These are phyloP conservation scores for Aspergillus haitiensis DNA, from an alignment of 495 filamentous ascomycete species.

Conservation along the genomic window DNA sequence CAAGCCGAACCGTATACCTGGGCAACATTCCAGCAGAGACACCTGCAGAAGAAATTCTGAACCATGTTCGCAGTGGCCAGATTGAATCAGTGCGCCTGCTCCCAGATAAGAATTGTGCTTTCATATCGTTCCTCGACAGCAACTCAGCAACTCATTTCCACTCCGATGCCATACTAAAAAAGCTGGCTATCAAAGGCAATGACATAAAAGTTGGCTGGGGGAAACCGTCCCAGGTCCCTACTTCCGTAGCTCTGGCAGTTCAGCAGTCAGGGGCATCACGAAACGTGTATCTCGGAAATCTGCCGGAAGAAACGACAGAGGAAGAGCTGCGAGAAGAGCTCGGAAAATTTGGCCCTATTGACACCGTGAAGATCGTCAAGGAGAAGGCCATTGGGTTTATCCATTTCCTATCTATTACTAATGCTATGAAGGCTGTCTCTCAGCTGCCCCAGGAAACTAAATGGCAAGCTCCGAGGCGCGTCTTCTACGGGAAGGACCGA, in stretches of 20 bases:
- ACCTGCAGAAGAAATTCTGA: slow-evolving; percentile 95
- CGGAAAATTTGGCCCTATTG: slow-evolving; percentile 93
- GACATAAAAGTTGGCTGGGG: slow-evolving; percentile 99
- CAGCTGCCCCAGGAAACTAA: slow-evolving; percentile 95
- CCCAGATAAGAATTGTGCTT: slow-evolving; percentile 99
- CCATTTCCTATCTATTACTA: slow-evolving; percentile 95
- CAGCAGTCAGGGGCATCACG: slow-evolving; percentile 98
- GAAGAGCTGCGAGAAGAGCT: slow-evolving; percentile 93
- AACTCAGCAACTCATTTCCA: slow-evolving; percentile 98
- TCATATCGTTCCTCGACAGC: slow-evolving; percentile 97
- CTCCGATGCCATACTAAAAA: slow-evolving; percentile 99
- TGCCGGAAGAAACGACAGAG: slow-evolving; percentile 85
- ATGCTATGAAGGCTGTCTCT: slow-evolving; percentile 97
- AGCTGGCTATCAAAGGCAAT: slow-evolving; percentile 94
- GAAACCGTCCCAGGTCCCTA: slow-evolving; percentile 96
- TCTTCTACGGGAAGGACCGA: slow-evolving; percentile 97
- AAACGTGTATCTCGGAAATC: slow-evolving; percentile 95
- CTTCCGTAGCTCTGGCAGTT: slow-evolving; percentile 91
- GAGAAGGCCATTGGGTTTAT: slow-evolving; percentile 99
- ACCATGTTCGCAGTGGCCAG: slow-evolving; percentile 95
- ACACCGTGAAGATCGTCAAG: slow-evolving; percentile 95
- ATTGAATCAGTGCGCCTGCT: slow-evolving; percentile 96
- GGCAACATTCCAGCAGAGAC: slow-evolving; percentile 98
- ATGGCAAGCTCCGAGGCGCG: slow-evolving; percentile 92
- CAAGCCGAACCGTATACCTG: slow-evolving; percentile 93